phyloP scores from a whole-genome alignment of 1,284 basidiomycete genomes.

The Papiliotrema fonsecae region DNA sequence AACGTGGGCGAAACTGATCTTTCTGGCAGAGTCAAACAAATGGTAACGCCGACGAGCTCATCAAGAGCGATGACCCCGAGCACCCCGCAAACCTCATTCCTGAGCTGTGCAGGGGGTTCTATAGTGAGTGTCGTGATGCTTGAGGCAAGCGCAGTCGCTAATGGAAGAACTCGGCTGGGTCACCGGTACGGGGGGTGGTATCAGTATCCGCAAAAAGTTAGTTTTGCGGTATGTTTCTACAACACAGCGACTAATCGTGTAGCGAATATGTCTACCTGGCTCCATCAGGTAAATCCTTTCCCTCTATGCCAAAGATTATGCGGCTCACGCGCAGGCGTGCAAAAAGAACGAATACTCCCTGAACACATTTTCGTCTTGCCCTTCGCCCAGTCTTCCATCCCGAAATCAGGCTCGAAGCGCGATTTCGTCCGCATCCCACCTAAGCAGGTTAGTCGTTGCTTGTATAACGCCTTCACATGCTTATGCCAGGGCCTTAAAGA shows the following conservation, averaged over 20 bases:
- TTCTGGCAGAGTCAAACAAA: background rate
- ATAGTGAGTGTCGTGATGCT: conserved; percentile 29
- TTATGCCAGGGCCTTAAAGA: conserved; percentile 57
- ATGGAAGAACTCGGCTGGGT: conserved; percentile 59
- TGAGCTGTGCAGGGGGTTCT: conserved; percentile 59
- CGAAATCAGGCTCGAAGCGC: conserved; percentile 61
- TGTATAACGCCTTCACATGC: background rate
- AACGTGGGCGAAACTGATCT: background rate
- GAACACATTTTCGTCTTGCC: conserved; percentile 79
- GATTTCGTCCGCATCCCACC: conserved; percentile 68
- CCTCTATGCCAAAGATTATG: background rate
- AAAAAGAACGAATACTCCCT: conserved; percentile 77
- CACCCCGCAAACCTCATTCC: conserved; percentile 77
- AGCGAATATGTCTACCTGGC: conserved; percentile 78
- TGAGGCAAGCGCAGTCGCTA: too few species aligned
- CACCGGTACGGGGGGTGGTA: conserved; percentile 56
- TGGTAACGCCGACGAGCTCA: conserved; percentile 40
- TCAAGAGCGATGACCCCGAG: conserved; percentile 48
- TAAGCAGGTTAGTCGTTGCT: conserved; percentile 44
- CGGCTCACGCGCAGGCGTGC: conserved; percentile 53
- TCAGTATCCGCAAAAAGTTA: conserved; percentile 66
- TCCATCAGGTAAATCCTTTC: conserved; percentile 56
- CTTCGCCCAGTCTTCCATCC: conserved; percentile 58
- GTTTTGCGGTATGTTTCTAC: conserved; percentile 19
- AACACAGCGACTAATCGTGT: conserved; percentile 3